Evolutionary conservation across 805 yeast species (phyloP).

Genomic region (Myxozyma neotropica): DNA sequence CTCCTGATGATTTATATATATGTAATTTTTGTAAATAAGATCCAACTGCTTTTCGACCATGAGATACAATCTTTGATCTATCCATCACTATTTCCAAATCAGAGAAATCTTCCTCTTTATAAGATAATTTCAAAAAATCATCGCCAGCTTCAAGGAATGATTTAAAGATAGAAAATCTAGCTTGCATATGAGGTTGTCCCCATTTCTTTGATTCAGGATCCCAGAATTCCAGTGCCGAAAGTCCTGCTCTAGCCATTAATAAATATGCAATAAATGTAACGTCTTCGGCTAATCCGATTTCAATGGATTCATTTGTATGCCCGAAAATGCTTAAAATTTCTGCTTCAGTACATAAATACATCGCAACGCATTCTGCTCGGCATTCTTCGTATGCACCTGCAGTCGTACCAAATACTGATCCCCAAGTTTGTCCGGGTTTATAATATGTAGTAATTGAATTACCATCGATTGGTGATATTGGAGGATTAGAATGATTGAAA

Average conservation of each 20-base stretch:
- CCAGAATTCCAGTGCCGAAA: slow-evolving; percentile 81
- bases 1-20: slow-evolving; percentile 76
- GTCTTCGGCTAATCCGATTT: slow-evolving; percentile 48
- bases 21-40: slow-evolving; percentile 73
- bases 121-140: slow-evolving; percentile 56
- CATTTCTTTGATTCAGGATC: slow-evolving; percentile 79
- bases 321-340: slow-evolving; percentile 75
- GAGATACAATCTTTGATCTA: slow-evolving; percentile 61
- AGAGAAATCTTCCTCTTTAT: slow-evolving; percentile 49
- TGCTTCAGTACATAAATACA: slow-evolving; percentile 71
- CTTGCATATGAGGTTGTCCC: slow-evolving; percentile 97
- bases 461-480: slow-evolving; percentile 58
- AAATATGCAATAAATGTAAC: slow-evolving; percentile 64
- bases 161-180: slow-evolving; percentile 82
- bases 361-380: slow-evolving; percentile 88
- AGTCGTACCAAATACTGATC: slow-evolving; percentile 75
- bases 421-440: slow-evolving; percentile 87
- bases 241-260: slow-evolving; percentile 87
- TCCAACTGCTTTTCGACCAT: slow-evolving; percentile 73
- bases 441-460: slow-evolving; percentile 69
- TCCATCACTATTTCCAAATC: slow-evolving; percentile 67
- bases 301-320: slow-evolving; percentile 53
- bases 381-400: slow-evolving; percentile 93
- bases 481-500: slow-evolving; percentile 67
- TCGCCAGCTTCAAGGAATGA: slow-evolving; percentile 66